Percentiles rank a stretch among this genome's conserved stretches.
These are phyloP conservation scores for Rhododendron henanense DNA, from an alignment of 148 eudicot genomes.

Conservation along the genomic window DNA sequence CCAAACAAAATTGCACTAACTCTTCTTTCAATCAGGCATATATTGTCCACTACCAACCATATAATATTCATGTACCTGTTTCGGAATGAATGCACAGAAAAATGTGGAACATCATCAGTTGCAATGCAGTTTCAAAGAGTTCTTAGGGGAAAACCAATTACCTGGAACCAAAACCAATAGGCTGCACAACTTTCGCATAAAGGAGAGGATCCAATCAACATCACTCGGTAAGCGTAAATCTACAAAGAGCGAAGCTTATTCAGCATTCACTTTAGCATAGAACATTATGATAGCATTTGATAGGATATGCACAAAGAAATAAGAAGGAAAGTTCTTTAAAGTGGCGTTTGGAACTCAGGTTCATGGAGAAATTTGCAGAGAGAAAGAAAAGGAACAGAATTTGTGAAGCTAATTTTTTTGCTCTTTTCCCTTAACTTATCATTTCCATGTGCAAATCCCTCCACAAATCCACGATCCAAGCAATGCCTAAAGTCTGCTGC, in stretches of 20 bases:
- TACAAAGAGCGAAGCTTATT: slow-evolving; percentile 19
- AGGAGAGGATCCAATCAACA: slow-evolving; percentile 32
- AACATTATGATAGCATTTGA: neutral
- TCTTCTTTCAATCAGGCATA: neutral
- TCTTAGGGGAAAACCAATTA: slow-evolving; percentile 11
- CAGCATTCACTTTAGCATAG: slow-evolving; percentile 14
- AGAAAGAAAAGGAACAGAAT: neutral
- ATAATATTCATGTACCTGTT: neutral
- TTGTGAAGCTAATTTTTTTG: neutral
- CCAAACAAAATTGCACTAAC: neutral
- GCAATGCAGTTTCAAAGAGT: neutral
- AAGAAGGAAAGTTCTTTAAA: neutral
- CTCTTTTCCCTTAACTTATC: neutral
- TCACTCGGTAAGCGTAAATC: slow-evolving; percentile 30
- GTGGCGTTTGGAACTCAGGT: neutral
- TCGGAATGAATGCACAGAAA: neutral
- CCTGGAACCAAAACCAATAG: slow-evolving; percentile 64
- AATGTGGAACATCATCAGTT: neutral
- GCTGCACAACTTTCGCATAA: slow-evolving; percentile 53
- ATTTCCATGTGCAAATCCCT: neutral
- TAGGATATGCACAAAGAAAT: neutral
- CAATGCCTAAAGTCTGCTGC: neutral
- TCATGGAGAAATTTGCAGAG: slow-evolving; percentile 4
- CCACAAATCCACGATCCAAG: neutral
- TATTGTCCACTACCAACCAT: neutral